Evolutionary conservation across 306 rosid species (phyloP).

Genomic region (Dicorynia guianensis): DNA sequence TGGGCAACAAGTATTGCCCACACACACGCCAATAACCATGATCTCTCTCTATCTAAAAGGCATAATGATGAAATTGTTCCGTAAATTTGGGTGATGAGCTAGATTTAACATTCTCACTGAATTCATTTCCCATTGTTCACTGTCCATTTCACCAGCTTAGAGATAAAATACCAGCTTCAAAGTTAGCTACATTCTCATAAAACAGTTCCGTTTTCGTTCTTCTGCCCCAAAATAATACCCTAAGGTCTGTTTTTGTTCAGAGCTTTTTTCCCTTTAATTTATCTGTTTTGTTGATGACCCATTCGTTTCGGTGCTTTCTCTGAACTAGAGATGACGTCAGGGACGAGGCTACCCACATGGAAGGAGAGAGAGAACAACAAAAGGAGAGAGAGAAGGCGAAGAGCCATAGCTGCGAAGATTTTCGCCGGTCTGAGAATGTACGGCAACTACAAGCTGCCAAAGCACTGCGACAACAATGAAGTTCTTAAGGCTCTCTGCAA

Average conservation of each 20-base stretch:
- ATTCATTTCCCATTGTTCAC: too few relatives aligned
- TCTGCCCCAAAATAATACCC: background rate
- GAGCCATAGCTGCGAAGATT: constrained; percentile 95
- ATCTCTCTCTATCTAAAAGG: constrained; percentile 18
- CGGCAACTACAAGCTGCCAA: constrained; percentile 88
- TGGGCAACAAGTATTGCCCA: too few relatives aligned
- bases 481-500: constrained; percentile 95
- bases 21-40: background rate
- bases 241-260: background rate
- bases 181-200: background rate
- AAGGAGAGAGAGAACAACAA: constrained; percentile 99
- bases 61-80: constrained; percentile 40
- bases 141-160: too few relatives aligned
- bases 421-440: constrained; percentile 90
- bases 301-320: constrained; percentile 17
- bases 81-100: constrained; percentile 46
- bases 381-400: constrained; percentile 87
- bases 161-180: background rate
- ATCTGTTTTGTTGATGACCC: background rate
- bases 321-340: constrained; percentile 69
- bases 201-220: background rate
- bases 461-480: constrained; percentile 96
- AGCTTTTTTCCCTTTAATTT: background rate
- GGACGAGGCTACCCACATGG: constrained; percentile 86
- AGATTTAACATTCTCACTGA: background rate